Base-by-base conservation (phyloP, 2,329 filamentous ascomycete species). In the Ophiocordyceps camponoti-floridani region DNA sequence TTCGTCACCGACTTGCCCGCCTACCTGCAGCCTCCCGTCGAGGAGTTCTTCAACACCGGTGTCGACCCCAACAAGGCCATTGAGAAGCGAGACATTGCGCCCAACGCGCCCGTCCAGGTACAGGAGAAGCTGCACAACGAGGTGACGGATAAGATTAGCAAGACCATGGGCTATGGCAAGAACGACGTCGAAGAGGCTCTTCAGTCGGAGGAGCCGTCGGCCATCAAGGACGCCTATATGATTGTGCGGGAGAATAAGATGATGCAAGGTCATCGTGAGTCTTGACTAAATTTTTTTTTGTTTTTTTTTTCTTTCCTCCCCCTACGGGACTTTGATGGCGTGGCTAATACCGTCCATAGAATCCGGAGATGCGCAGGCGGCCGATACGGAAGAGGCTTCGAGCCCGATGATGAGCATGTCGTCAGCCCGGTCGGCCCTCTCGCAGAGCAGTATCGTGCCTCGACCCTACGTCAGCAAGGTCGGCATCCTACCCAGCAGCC, bases 221-320 rank as follows among this genome's bases (percentile, higher is more conserved):
- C 91, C 11, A 95, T 98, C 69, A 98, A 98, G 65, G 91, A 98
- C 63, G 91, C 91, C 1, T 98, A 96, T 65, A 80, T 95, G 64
- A 98, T 98, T 60, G 86, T 98, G 26, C 79, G 89, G 44, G 91
- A 98, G 63, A 96, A 96, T 59, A 91, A 95, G 61, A 75, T 96
- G 59, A 96, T 96, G 88, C 84, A 88, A 60, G 81, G 80, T 45
- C 94, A 87, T 60, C 87, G 85, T 93, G 69, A 77, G 84, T 77
- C 43, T 18, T n/a, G n/a, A n/a, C n/a, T n/a, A n/a, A n/a, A n/a
- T n/a, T n/a, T n/a, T n/a, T n/a, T n/a, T n/a, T n/a, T n/a, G n/a
- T n/a, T n/a, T n/a, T 23, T 23, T 23, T 3, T 23, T 23, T 23
- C 23, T 42, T 14, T 28, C 8, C 44, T 13, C 51, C 47, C 53